A percentile compares a stretch with the other conserved stretches of the same genome.
Evolutionary conservation across 1,284 basidiomycete genomes (phyloP).

Genomic region (Irpex rosettiformis): DNA sequence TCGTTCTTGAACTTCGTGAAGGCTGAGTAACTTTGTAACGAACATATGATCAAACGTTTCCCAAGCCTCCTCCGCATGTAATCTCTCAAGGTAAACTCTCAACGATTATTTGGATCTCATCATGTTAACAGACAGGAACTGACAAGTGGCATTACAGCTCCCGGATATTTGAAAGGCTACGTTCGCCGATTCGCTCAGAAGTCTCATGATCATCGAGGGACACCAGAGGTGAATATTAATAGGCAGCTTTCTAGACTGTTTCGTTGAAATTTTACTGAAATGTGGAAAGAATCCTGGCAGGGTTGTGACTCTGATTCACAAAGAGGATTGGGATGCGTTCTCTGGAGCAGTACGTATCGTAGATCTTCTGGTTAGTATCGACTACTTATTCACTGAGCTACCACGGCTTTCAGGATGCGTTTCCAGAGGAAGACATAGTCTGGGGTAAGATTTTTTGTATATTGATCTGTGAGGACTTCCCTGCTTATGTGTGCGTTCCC

Average conservation of each 20-base stretch:
- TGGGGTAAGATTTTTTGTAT: conserved; percentile 56
- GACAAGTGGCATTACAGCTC: conserved; percentile 39
- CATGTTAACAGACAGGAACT: not conserved
- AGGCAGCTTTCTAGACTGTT: no score
- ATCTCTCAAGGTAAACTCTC: conserved; percentile 45
- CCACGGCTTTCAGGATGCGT: conserved; percentile 53
- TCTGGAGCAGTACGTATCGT: conserved; percentile 47
- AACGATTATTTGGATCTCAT: not conserved
- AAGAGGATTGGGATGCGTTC: conserved; percentile 77
- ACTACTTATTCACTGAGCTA: not conserved
- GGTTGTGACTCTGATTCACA: conserved; percentile 86
- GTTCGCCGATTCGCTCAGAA: conserved; percentile 84
- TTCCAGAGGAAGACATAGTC: conserved; percentile 76
- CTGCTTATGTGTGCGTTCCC: not conserved
- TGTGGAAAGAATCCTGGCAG: conserved; percentile 63
- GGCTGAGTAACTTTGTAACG: not conserved
- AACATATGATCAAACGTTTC: not conserved
- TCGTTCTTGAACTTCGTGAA: not conserved
- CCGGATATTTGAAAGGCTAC: conserved; percentile 84
- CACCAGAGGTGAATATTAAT: conserved; percentile 53
- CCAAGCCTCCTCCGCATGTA: conserved; percentile 71
- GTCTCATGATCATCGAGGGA: conserved; percentile 86
- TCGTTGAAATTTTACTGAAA: not conserved
- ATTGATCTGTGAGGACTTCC: not conserved
- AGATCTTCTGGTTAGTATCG: not conserved